These are phyloP conservation scores for Mortierella hygrophila DNA, from an alignment of 192 early-diverging fungal species.

Conservation along the genomic window DNA sequence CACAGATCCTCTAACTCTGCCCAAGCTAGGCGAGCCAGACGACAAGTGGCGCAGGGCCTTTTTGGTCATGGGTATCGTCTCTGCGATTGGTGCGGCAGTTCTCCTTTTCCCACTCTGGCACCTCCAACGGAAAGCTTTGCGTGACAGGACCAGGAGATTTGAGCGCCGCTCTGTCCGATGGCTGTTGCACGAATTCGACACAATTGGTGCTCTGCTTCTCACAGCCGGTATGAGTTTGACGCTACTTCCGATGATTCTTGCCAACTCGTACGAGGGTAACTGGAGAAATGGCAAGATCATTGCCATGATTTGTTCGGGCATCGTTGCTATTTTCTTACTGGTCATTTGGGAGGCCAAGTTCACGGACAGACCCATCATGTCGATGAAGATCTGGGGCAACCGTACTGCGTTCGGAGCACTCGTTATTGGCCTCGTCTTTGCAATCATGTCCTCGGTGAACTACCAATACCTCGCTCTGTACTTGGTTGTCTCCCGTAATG, in stretches of 20 bases:
- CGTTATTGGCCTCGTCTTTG: constrained; percentile 3
- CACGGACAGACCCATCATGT: constrained; percentile 21
- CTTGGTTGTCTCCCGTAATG: constrained; percentile 2
- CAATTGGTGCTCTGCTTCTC: constrained; percentile 17
- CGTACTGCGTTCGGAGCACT: constrained; percentile 3
- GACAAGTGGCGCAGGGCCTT: constrained; percentile 21
- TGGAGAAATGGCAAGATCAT: constrained; percentile 13
- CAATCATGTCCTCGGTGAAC: constrained; percentile 12
- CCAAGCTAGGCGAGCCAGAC: constrained; percentile 8
- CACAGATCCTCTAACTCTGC: constrained; percentile 8
- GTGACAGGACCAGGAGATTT: constrained; percentile 10
- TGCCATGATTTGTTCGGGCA: constrained; percentile 17
- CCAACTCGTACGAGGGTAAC: constrained; percentile 17
- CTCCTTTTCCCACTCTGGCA: constrained; percentile 16
- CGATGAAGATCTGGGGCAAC: constrained; percentile 26
- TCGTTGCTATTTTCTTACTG: constrained; percentile 5
- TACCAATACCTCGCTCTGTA: constrained; percentile 16
- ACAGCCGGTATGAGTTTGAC: constrained; percentile 20
- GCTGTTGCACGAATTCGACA: constrained; percentile 23
- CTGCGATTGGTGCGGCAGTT: constrained; percentile 3
- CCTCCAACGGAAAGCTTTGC: constrained; percentile 14
- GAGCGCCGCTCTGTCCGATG: constrained; percentile 14
- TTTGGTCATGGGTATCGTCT: constrained; percentile 14
- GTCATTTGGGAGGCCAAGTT: constrained; percentile 22
- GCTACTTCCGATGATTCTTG: constrained; percentile 18